Conservation (phyloP, 1,284 basidiomycete genomes). For the Ganoderma boninense region DNA sequence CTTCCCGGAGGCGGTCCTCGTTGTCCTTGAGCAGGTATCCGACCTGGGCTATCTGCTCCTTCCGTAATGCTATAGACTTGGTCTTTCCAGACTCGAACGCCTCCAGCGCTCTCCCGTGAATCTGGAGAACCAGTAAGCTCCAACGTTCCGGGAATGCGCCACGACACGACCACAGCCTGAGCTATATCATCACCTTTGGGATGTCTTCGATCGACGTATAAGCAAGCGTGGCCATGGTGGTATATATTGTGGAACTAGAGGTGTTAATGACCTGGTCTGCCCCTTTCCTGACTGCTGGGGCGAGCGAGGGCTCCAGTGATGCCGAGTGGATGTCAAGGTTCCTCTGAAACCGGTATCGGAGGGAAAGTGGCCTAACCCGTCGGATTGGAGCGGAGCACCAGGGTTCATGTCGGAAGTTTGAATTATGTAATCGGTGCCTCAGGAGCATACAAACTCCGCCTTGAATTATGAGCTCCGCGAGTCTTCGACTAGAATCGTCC, state of each 20-base stretch:
- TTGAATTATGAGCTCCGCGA: too few species aligned
- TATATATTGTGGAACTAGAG: not conserved
- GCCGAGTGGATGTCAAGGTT: too few species aligned
- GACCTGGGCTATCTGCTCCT: constrained; percentile 70
- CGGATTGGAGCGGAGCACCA: too few species aligned
- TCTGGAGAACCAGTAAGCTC: constrained; percentile 45
- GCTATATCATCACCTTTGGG: not conserved
- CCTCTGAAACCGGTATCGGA: too few species aligned
- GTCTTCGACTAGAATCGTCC: too few species aligned
- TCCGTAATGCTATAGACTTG: constrained; percentile 65
- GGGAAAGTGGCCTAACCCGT: too few species aligned
- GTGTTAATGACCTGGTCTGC: not conserved
- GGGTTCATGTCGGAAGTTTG: too few species aligned
- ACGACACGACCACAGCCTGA: not conserved
- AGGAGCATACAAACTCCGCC: too few species aligned
- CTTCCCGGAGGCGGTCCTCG: constrained; percentile 57
- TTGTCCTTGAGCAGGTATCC: constrained; percentile 75
- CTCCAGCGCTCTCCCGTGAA: constrained; percentile 56
- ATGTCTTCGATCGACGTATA: constrained; percentile 7
- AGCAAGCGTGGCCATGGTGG: not conserved
- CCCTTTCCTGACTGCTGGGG: not conserved
- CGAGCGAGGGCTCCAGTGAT: too few species aligned
- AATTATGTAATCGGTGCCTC: too few species aligned
- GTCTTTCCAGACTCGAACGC: constrained; percentile 67
- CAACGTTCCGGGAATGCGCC: not conserved